Percentiles rank a stretch among this genome's conserved stretches.
phyloP scores from a whole-genome alignment of 169 alveolate genomes.

The Plasmodium sp. region DNA sequence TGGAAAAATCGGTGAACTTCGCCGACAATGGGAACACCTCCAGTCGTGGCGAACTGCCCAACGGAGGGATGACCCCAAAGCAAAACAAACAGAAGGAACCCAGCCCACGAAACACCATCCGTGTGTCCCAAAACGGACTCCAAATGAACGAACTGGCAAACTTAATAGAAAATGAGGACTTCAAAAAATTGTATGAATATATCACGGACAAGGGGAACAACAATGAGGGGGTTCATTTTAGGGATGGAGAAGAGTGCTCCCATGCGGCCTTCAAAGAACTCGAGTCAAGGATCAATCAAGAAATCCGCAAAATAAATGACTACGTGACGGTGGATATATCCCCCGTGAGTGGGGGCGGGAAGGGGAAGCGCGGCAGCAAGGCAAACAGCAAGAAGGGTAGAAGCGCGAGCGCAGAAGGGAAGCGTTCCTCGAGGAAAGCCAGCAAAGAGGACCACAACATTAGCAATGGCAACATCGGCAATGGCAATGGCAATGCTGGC shows the following conservation, averaged over 20 bases:
- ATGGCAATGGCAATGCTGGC: background rate
- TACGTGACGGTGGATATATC: conserved; percentile 16
- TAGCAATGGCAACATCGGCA: too few relatives aligned
- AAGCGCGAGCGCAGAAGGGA: background rate
- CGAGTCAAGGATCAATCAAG: conserved; percentile 8
- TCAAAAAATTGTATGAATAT: conserved; percentile 35
- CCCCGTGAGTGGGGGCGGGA: background rate
- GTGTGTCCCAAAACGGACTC: background rate
- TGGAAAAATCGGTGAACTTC: background rate
- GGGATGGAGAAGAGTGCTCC: background rate
- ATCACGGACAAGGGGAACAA: conserved; percentile 8
- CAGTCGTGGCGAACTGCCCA: background rate
- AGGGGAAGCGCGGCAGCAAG: background rate
- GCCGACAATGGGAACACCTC: background rate
- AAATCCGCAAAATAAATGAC: conserved; percentile 26
- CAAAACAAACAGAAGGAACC: background rate
- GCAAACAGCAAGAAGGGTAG: background rate
- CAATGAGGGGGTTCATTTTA: background rate
- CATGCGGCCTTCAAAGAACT: background rate
- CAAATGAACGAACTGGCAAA: conserved; percentile 1
- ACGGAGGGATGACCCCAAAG: background rate
- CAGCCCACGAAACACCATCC: background rate
- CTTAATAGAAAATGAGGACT: conserved; percentile 23
- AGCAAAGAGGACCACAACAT: background rate
- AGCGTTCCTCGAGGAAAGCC: background rate